Percentiles rank a stretch among this genome's conserved stretches.
Conservation (phyloP, 2,329 filamentous ascomycete species). For the Teratosphaeria pseudoeucalypti region DNA sequence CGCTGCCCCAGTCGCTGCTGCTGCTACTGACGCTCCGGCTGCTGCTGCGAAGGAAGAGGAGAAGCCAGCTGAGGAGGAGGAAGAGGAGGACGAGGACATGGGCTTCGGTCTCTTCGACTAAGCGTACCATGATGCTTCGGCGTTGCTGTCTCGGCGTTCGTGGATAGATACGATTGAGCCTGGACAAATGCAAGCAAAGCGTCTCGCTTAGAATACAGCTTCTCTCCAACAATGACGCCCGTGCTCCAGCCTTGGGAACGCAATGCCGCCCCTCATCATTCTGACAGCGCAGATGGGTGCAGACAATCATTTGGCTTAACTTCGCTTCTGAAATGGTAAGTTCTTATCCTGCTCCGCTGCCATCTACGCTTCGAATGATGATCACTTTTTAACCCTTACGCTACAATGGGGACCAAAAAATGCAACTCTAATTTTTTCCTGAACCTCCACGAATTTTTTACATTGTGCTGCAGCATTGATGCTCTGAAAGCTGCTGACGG, state of each 20-base stretch:
- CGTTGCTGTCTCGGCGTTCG: not conserved
- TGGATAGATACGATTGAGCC: not conserved
- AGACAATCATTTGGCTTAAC: not conserved
- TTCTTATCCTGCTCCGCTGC: constrained; percentile 8
- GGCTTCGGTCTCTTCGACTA: constrained; percentile 48
- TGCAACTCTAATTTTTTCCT: constrained; percentile 67
- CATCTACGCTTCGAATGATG: constrained; percentile 41
- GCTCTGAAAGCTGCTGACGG: not conserved
- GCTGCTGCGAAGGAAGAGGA: constrained; percentile 50
- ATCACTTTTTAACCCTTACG: constrained; percentile 58
- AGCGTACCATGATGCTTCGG: constrained; percentile 11
- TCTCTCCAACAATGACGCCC: constrained; percentile 1
- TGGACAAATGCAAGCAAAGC: not conserved
- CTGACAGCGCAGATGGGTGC: not conserved
- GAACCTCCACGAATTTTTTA: constrained; percentile 25
- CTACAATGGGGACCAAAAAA: constrained; percentile 49
- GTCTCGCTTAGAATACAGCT: not conserved
- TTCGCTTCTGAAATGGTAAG: constrained; percentile 15
- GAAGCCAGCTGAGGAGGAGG: constrained; percentile 51
- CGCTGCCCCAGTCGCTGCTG: constrained; percentile 47
- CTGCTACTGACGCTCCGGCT: constrained; percentile 40
- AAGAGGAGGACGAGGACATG: constrained; percentile 49
- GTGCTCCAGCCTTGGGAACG: constrained; percentile 16
- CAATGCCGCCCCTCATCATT: not conserved
- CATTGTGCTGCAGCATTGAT: not conserved